Percentiles rank a stretch among this genome's conserved stretches.
Evolutionary conservation across 202 grass and related monocot species (phyloP).

Genomic region (Setaria viridis): DNA sequence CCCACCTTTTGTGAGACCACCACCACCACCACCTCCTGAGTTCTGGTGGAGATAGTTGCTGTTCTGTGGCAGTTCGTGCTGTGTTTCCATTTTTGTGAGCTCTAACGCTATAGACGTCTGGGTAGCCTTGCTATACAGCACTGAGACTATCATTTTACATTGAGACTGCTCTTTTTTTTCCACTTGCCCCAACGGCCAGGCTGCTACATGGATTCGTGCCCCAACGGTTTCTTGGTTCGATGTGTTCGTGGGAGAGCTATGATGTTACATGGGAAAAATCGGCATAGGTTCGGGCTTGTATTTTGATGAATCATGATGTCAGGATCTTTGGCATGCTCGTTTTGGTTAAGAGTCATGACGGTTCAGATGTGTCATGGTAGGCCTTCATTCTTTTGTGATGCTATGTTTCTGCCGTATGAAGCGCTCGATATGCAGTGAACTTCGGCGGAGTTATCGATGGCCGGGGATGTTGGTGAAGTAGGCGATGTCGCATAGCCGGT

Average conservation of each 20-base stretch:
- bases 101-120: conserved; percentile 19
- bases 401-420: too few relatives aligned
- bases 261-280: not conserved
- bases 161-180: conserved; percentile 2
- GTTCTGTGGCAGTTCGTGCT: conserved; percentile 33
- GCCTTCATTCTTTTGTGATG: not conserved
- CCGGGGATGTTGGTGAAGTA: too few relatives aligned
- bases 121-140: conserved; percentile 35
- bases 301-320: not conserved
- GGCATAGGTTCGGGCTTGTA: not conserved
- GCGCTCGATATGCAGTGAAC: too few relatives aligned
- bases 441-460: too few relatives aligned
- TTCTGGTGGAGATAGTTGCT: conserved; percentile 22
- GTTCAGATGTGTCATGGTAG: not conserved
- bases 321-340: not conserved
- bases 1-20: conserved; percentile 22
- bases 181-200: too few relatives aligned
- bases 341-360: not conserved
- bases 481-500: too few relatives aligned
- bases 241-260: not conserved
- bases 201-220: conserved; percentile 28
- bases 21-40: conserved; percentile 22
- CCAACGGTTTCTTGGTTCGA: conserved; percentile 1
- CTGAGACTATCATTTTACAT: conserved; percentile 42
- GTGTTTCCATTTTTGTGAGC: conserved; percentile 44